These are phyloP conservation scores for Mycena galericulata DNA, from an alignment of 768 basidiomycete genomes.

Conservation along the genomic window DNA sequence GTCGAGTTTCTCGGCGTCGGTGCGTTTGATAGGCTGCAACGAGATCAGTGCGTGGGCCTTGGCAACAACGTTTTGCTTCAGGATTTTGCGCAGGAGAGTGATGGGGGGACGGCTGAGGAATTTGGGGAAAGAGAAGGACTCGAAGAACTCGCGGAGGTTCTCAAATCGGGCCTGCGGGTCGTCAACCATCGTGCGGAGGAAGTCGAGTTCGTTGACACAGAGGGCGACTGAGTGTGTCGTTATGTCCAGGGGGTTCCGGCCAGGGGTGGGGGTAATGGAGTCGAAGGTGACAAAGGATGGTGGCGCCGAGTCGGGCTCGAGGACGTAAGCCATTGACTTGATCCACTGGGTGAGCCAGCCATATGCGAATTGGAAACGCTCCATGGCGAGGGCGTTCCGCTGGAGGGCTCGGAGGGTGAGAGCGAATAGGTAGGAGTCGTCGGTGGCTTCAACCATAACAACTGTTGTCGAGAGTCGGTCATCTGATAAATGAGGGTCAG, in stretches of 20 bases:
- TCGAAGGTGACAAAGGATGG: neutral
- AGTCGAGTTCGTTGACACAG: neutral
- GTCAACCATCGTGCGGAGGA: slow-evolving; percentile 16
- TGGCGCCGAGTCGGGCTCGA: neutral
- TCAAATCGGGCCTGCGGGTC: neutral
- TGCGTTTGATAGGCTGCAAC: slow-evolving; percentile 19
- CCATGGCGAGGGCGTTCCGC: neutral
- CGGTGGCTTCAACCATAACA: slow-evolving; percentile 42
- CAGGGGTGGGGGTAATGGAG: neutral
- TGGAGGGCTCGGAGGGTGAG: neutral
- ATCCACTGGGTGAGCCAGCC: slow-evolving; percentile 19
- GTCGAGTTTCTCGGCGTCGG: slow-evolving; percentile 15
- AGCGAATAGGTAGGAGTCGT: slow-evolving; percentile 37
- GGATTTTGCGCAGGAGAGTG: slow-evolving; percentile 11
- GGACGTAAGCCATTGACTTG: neutral
- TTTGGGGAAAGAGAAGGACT: slow-evolving; percentile 14
- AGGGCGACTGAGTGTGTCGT: slow-evolving; percentile 5
- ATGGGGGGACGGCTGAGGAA: neutral
- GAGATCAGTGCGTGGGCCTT: slow-evolving; percentile 13
- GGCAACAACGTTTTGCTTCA: slow-evolving; percentile 6
- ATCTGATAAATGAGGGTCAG: slow-evolving; percentile 32
- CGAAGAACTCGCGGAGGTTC: slow-evolving; percentile 6
- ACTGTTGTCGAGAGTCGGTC: slow-evolving; percentile 19
- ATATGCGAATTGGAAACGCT: neutral
- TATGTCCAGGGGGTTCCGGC: neutral